Conservation (phyloP, 305 asterid genomes). For the Lippia alba region DNA sequence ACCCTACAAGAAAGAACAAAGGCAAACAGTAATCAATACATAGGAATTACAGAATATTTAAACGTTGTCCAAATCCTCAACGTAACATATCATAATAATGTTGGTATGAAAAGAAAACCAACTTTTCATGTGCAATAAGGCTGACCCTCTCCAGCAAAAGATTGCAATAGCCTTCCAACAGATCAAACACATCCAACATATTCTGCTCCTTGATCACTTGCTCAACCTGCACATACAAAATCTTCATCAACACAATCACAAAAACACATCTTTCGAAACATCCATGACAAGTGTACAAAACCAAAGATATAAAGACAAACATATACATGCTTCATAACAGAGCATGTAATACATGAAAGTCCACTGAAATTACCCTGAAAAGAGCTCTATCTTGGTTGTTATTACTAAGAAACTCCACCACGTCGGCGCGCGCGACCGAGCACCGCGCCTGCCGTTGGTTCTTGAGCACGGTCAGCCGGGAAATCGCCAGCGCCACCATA, state of each 20-base stretch:
- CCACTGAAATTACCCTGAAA: constrained; percentile 52
- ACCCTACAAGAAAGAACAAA: constrained; percentile 41
- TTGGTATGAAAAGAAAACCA: constrained; percentile 1
- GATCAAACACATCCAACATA: constrained; percentile 74
- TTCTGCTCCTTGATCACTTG: constrained; percentile 90
- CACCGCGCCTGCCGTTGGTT: constrained; percentile 76
- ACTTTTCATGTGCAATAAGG: constrained; percentile 75
- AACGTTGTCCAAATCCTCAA: not conserved
- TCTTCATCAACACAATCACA: not conserved
- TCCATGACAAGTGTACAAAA: no score
- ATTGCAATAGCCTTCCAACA: constrained; percentile 71
- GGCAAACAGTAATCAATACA: not conserved
- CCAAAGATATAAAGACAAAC: not conserved
- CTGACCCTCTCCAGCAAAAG: constrained; percentile 61
- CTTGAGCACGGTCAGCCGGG: constrained; percentile 69
- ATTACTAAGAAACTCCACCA: constrained; percentile 61
- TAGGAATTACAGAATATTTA: not conserved
- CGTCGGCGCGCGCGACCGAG: constrained; percentile 70
- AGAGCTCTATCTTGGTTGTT: constrained; percentile 77
- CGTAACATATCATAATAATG: not conserved
- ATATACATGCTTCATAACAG: no score
- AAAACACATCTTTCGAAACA: no score
- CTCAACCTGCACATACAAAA: constrained; percentile 60
- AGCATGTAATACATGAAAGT: not conserved
- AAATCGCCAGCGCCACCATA: constrained; percentile 56